phyloP scores from a whole-genome alignment of 202 grass and related monocot species.

The Miscanthus sacchariflorus region DNA sequence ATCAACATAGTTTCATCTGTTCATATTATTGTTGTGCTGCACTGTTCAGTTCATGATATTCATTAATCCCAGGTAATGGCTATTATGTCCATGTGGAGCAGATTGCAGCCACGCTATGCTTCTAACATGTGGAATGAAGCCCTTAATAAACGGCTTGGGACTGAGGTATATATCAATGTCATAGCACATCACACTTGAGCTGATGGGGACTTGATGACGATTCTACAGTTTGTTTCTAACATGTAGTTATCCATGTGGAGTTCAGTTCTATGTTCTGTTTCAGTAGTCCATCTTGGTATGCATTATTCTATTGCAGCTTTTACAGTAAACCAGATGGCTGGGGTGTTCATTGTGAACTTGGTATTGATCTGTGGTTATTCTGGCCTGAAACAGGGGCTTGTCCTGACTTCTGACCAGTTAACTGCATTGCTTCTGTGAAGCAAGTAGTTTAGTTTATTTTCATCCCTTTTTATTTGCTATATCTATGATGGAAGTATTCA shows the following conservation, averaged over 20 bases:
- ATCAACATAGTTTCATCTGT: neutral
- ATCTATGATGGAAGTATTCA: neutral
- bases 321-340: neutral
- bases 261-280: neutral
- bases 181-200: constrained; percentile 14
- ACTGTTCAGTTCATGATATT: neutral
- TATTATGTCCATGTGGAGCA: constrained; percentile 98
- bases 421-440: neutral
- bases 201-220: neutral
- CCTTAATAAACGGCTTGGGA: constrained; percentile 95
- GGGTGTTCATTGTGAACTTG: neutral
- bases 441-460: neutral
- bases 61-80: constrained; percentile 84
- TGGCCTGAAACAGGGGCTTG: neutral
- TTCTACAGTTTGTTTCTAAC: neutral
- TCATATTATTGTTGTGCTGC: constrained; percentile 2
- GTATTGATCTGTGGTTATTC: neutral
- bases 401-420: neutral
- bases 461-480: neutral
- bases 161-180: constrained; percentile 63
- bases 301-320: neutral
- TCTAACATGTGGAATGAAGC: constrained; percentile 99
- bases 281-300: neutral
- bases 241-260: neutral
- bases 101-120: constrained; percentile 91